A percentile compares a stretch with the other conserved stretches of the same genome.
Evolutionary conservation across 148 eudicot species (phyloP).

Genomic region (Rhododendron williamsianum): DNA sequence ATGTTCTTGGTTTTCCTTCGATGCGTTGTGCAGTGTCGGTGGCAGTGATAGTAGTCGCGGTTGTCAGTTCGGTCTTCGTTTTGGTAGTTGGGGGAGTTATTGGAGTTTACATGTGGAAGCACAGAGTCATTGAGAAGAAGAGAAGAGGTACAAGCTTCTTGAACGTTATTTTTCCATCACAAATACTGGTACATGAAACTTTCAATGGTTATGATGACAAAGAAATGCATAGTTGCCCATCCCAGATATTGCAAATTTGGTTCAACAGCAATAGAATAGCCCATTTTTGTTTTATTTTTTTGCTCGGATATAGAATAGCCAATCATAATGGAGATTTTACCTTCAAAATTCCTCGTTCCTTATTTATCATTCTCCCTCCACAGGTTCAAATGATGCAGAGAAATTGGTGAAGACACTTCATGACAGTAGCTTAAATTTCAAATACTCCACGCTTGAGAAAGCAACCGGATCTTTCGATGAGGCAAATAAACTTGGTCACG

Average conservation of each 20-base stretch:
- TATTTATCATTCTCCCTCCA: neutral
- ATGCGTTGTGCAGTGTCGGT: constrained; percentile 27
- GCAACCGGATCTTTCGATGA: constrained; percentile 51
- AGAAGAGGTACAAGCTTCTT: constrained; percentile 41
- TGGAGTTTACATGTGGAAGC: constrained; percentile 35
- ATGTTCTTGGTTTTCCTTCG: neutral
- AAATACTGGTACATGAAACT: neutral
- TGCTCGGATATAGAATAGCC: neutral
- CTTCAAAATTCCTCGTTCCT: neutral
- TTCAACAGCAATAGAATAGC: neutral
- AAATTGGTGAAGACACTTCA: constrained; percentile 46
- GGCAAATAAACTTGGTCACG: constrained; percentile 63
- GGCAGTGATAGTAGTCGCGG: constrained; percentile 29
- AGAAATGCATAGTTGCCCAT: neutral
- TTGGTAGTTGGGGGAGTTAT: constrained; percentile 29
- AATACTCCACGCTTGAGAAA: constrained; percentile 58
- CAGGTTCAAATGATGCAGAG: constrained; percentile 50
- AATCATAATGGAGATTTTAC: neutral
- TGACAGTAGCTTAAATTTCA: constrained; percentile 62
- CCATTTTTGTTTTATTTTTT: neutral
- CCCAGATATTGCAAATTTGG: neutral
- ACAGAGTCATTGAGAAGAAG: constrained; percentile 38
- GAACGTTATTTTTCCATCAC: neutral
- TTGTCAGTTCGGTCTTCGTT: constrained; percentile 40
- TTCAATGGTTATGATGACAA: neutral